Evolutionary conservation across 805 yeast species (phyloP).

Genomic region (Isabelozyma rhagii): DNA sequence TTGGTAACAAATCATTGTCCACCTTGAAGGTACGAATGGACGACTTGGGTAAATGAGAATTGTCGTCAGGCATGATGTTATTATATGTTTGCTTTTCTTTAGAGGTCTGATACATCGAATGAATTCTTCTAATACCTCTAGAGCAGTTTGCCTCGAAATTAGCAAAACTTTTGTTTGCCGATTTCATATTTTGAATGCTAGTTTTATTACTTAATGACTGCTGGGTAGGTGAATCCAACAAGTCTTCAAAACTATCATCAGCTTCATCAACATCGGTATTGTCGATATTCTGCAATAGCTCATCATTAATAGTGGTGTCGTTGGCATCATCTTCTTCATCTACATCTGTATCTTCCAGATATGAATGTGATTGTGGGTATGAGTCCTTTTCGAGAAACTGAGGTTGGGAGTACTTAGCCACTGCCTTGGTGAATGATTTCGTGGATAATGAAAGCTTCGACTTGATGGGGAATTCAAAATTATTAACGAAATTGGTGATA

Average conservation of each 20-base stretch:
- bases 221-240: not conserved
- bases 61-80: conserved; percentile 15
- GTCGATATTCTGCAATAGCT: not conserved
- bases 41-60: conserved; percentile 28
- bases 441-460: conserved; percentile 10
- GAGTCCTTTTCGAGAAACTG: not conserved
- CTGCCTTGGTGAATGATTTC: conserved; percentile 2
- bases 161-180: not conserved
- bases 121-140: conserved; percentile 50
- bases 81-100: conserved; percentile 17
- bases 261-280: not conserved
- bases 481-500: conserved; percentile 16
- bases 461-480: conserved; percentile 15
- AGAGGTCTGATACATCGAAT: conserved; percentile 62
- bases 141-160: not conserved
- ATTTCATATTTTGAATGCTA: not conserved
- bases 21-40: conserved; percentile 26
- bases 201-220: conserved; percentile 13
- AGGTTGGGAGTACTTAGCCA: not conserved
- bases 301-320: conserved; percentile 1
- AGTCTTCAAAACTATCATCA: too few species aligned
- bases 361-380: not conserved
- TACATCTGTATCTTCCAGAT: conserved; percentile 5
- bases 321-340: conserved; percentile 1
- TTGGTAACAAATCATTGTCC: conserved; percentile 60